These are phyloP conservation scores for Acer yangbiense DNA, from an alignment of 345 rosid species.

Conservation along the genomic window DNA sequence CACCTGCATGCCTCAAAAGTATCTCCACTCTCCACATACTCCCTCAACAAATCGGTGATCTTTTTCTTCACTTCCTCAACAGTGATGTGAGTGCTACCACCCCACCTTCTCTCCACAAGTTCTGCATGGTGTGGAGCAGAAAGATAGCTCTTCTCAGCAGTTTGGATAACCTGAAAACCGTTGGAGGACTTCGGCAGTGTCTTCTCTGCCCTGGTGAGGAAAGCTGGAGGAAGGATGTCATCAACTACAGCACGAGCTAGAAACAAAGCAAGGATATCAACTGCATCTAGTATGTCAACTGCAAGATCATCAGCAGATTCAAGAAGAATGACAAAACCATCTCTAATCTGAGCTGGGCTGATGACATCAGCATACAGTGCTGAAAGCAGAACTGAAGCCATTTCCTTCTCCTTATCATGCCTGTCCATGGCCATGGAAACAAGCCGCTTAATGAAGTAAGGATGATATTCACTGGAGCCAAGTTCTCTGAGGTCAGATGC, in stretches of 20 bases:
- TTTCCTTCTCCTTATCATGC: constrained; percentile 98
- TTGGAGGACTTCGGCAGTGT: constrained; percentile 72
- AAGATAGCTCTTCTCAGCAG: constrained; percentile 92
- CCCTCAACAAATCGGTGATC: constrained; percentile 82
- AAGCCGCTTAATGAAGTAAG: constrained; percentile 86
- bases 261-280: constrained; percentile 91
- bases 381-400: constrained; percentile 96
- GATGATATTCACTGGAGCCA: constrained; percentile 88
- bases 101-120: constrained; percentile 97
- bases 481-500: constrained; percentile 94
- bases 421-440: constrained; percentile 99
- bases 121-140: constrained; percentile 99
- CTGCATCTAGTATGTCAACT: constrained; percentile 88
- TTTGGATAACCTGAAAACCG: constrained; percentile 80
- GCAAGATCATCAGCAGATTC: constrained; percentile 94
- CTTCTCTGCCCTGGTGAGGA: constrained; percentile 79
- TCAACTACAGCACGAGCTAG: constrained; percentile 95
- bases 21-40: constrained; percentile 84
- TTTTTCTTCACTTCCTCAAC: constrained; percentile 94
- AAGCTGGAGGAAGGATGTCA: constrained; percentile 92
- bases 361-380: constrained; percentile 91
- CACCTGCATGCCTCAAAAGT: constrained; percentile 94
- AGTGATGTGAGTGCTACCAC: constrained; percentile 90
- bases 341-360: constrained; percentile 81
- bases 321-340: constrained; percentile 96